These are phyloP conservation scores for Xanthoparmelia taractica DNA, from an alignment of 495 filamentous ascomycete genomes.

Conservation along the genomic window DNA sequence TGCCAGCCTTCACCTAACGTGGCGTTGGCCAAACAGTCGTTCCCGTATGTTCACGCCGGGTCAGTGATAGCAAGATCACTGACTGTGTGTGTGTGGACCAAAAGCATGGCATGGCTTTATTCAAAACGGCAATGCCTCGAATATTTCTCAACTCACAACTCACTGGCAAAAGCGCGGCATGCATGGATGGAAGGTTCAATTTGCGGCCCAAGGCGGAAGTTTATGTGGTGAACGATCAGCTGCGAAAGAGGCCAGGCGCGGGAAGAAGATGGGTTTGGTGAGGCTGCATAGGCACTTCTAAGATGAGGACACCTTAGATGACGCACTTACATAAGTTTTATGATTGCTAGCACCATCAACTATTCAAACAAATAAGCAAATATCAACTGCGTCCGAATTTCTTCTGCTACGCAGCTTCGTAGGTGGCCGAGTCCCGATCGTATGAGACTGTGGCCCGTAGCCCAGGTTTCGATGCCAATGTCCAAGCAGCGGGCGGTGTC, in stretches of 20 bases:
- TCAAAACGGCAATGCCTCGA: slow-evolving; percentile 16
- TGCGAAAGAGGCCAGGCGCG: slow-evolving; percentile 7
- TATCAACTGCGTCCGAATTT: not conserved
- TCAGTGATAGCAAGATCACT: slow-evolving; percentile 14
- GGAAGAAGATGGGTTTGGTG: slow-evolving; percentile 11
- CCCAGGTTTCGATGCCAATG: too few species aligned
- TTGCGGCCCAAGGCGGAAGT: slow-evolving; percentile 7
- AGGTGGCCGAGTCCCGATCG: not conserved
- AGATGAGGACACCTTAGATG: slow-evolving; percentile 14
- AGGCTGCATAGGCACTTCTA: slow-evolving; percentile 12
- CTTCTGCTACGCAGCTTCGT: not conserved
- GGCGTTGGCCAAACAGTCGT: slow-evolving; percentile 28
- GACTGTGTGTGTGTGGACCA: slow-evolving; percentile 14
- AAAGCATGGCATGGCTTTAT: slow-evolving; percentile 20
- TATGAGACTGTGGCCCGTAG: not conserved
- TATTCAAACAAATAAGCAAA: slow-evolving; percentile 11
- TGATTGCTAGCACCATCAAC: slow-evolving; percentile 17
- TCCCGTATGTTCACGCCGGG: slow-evolving; percentile 24
- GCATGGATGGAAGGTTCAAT: slow-evolving; percentile 11
- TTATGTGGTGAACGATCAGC: slow-evolving; percentile 15
- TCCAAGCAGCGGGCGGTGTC: not conserved
- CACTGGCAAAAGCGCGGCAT: slow-evolving; percentile 19
- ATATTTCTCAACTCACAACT: slow-evolving; percentile 11
- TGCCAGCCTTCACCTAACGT: slow-evolving; percentile 26
- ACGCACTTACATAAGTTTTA: slow-evolving; percentile 17